Evolutionary conservation across 139 green algal species (phyloP), one percentile per base, ranked within the genome.

Genomic region (Chlamydomonas sp.): DNA sequence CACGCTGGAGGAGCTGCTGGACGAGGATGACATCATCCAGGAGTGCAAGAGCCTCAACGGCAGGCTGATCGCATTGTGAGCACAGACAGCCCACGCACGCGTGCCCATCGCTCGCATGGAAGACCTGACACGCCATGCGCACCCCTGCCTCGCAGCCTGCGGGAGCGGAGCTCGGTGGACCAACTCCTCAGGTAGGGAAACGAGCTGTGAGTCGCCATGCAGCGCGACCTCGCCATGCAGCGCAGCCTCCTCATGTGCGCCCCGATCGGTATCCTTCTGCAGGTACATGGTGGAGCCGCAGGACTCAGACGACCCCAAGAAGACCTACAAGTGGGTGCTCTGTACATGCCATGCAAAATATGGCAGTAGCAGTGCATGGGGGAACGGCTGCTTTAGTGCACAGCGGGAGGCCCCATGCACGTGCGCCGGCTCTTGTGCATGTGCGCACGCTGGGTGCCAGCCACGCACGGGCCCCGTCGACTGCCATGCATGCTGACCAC

Each of bases 11-110:
- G 92, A 97, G 70, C 81, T 98, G 39, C 79, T 98, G 26, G 86
- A 96, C 33, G 92, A 98, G 73, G 91, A 96, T 48, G 92, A 97
- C 75, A 73, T 97, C 5, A 91, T 98, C 5, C 92, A 98, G 77
- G 90, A 97, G 69, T 93, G 85, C 87, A 94, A 95, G 69, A 85
- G 81, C 1, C 78, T 96, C 2, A 97, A 97, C 71, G 81, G 76
- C 1, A 76, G 91, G 16, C 82, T 97, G 0, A 81, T 94, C 0
- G 76, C 80, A 8, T 97, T 93, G 86, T 92, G 49, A 78, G 84
- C n/a, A n/a, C n/a, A 81, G 1, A 26, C 43, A 20, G 13, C 43
- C 43, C 16, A 54, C 16, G 13, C 43, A 26, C 13, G 43, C n/a
- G n/a, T 57, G 13, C 50, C 50, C 28, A 62, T 50, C 13, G 39